phyloP scores from a whole-genome alignment of 192 early-diverging fungal species.

The Podila verticillata region DNA sequence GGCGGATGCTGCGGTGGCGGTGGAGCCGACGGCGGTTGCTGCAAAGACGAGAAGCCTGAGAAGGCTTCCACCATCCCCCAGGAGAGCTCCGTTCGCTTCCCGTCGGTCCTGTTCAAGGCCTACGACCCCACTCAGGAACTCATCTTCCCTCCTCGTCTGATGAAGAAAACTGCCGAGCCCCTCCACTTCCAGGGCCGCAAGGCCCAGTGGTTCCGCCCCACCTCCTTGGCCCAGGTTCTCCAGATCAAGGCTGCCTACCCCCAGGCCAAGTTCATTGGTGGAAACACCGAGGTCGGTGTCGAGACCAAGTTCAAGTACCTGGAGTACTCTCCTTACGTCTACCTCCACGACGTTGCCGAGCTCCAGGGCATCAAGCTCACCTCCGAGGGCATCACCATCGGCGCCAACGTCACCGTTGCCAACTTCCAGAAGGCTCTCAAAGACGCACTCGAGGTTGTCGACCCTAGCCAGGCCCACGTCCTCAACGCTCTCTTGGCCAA shows the following conservation, averaged over 20 bases:
- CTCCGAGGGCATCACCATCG: constrained; percentile 62
- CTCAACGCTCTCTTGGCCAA: constrained; percentile 77
- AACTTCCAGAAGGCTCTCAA: constrained; percentile 63
- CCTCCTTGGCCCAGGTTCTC: constrained; percentile 62
- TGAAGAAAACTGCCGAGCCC: constrained; percentile 59
- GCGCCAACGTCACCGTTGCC: constrained; percentile 75
- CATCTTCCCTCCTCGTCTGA: constrained; percentile 73
- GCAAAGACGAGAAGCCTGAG: constrained; percentile 51
- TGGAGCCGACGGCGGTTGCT: constrained; percentile 61
- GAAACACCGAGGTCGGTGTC: constrained; percentile 86
- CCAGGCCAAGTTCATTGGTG: constrained; percentile 78
- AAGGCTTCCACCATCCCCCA: constrained; percentile 35
- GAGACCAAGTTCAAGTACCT: constrained; percentile 80
- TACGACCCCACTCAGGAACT: constrained; percentile 74
- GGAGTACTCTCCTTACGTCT: constrained; percentile 71
- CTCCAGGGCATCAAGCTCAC: constrained; percentile 60
- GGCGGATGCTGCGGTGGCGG: constrained; percentile 46
- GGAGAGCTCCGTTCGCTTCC: constrained; percentile 46
- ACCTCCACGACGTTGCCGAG: constrained; percentile 75
- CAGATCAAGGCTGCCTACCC: constrained; percentile 65
- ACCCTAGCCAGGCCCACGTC: constrained; percentile 58
- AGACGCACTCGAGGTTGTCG: constrained; percentile 49
- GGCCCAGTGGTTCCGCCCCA: constrained; percentile 70
- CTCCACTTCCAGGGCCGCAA: constrained; percentile 62
- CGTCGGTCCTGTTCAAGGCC: constrained; percentile 60